phyloP scores from a whole-genome alignment of 225 moss, liverwort and hornwort species.

The Straminergon stramineum region DNA sequence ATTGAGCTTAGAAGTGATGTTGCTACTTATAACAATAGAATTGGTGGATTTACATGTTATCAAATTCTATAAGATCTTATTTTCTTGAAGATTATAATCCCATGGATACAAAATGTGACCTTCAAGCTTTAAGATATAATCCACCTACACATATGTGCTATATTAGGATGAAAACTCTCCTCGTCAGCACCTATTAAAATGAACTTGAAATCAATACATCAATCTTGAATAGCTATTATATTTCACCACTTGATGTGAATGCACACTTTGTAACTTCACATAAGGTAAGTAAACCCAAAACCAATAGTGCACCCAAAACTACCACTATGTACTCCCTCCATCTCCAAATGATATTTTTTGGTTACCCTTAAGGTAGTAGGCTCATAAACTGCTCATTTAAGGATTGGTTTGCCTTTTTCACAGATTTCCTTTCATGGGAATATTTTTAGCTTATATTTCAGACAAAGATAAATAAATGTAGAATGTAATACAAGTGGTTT shows the following conservation, averaged over 20 bases:
- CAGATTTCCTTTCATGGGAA: too few species aligned
- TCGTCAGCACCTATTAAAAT: not conserved
- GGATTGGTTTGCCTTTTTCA: too few species aligned
- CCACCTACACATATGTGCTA: fast-evolving
- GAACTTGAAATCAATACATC: not conserved
- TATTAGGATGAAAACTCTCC: fast-evolving
- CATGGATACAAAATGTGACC: not conserved
- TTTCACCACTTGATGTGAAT: not conserved
- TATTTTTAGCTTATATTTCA: too few species aligned
- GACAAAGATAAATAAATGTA: too few species aligned
- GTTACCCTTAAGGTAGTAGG: fast-evolving
- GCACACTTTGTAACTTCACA: not conserved
- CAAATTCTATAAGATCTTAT: too few species aligned
- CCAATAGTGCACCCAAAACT: fast-evolving
- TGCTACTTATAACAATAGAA: too few species aligned
- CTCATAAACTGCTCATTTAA: too few species aligned
- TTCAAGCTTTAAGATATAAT: not conserved
- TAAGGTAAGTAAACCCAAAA: not conserved
- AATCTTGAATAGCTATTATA: too few species aligned
- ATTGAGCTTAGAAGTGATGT: not conserved
- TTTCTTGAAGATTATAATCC: not conserved
- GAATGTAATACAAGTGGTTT: too few species aligned
- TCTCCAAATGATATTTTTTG: not conserved
- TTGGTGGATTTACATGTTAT: too few species aligned
- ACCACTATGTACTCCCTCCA: fast-evolving